Conservation (phyloP, 257 asterid species). For the Echium plantagineum region DNA sequence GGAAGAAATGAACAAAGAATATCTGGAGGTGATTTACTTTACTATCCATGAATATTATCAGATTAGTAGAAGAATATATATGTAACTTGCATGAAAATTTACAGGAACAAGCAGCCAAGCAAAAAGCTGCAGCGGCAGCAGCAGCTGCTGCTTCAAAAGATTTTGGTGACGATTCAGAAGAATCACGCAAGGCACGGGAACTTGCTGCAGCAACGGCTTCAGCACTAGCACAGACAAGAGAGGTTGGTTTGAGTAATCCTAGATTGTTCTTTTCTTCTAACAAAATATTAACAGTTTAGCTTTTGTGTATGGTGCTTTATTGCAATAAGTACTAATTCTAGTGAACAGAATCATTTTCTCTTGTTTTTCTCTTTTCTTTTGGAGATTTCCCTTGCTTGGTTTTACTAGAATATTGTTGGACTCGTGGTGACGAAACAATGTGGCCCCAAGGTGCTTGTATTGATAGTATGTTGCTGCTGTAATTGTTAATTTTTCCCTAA, state of each 20-base stretch:
- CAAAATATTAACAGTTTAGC: too few relatives aligned
- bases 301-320: too few relatives aligned
- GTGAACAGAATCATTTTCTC: too few relatives aligned
- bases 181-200: conserved; percentile 37
- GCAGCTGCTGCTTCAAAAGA: conserved; percentile 37
- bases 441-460: too few relatives aligned
- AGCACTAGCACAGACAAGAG: conserved; percentile 43
- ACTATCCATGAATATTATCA: not conserved
- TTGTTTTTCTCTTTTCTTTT: too few relatives aligned
- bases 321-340: too few relatives aligned
- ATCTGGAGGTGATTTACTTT: conserved; percentile 49
- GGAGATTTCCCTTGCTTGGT: too few relatives aligned
- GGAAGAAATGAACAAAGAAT: conserved; percentile 77
- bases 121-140: conserved; percentile 42
- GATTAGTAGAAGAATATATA: conserved; percentile 5
- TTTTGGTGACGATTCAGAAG: conserved; percentile 40
- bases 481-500: too few relatives aligned
- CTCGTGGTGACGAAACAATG: too few relatives aligned
- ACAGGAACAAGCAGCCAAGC: conserved; percentile 82
- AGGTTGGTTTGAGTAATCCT: conserved; percentile 22
- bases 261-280: too few relatives aligned
- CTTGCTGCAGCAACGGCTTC: conserved; percentile 58
- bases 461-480: too few relatives aligned
- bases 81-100: not conserved
- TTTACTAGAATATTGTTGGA: too few relatives aligned